These are phyloP conservation scores for Takashimella tepidaria DNA, from an alignment of 1,284 basidiomycete genomes.

Conservation along the genomic window DNA sequence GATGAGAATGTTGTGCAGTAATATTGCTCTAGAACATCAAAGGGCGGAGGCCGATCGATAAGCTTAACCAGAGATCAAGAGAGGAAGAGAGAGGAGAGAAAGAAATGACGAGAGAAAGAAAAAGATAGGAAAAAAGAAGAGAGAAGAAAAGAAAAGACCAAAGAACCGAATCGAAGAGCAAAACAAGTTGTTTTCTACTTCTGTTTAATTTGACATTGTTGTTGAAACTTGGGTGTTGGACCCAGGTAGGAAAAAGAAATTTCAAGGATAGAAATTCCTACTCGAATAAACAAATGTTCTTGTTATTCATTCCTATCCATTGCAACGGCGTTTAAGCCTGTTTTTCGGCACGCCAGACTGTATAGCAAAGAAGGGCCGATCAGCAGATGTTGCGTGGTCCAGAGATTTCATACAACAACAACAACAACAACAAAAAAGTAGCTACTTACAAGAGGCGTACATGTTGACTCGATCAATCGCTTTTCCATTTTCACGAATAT, in stretches of 20 bases:
- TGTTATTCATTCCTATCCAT: too few species aligned
- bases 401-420: slow-evolving; percentile 5
- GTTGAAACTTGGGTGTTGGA: not conserved
- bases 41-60: too few species aligned
- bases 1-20: not conserved
- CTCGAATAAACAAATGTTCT: too few species aligned
- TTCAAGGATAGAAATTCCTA: too few species aligned
- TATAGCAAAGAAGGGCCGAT: not conserved
- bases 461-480: slow-evolving; percentile 64
- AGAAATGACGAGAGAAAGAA: not conserved
- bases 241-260: too few species aligned
- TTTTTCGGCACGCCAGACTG: slow-evolving; percentile 38
- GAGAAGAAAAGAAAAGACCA: not conserved
- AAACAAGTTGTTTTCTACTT: not conserved
- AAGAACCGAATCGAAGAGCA: not conserved
- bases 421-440: not conserved
- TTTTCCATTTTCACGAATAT: slow-evolving; percentile 50
- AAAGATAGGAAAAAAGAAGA: not conserved
- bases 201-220: not conserved
- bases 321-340: slow-evolving; percentile 4
- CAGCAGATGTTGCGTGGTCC: slow-evolving; percentile 4
- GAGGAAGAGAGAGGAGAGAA: not conserved
- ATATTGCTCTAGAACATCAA: too few species aligned
- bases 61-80: not conserved
- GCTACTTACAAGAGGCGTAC: slow-evolving; percentile 48